These are phyloP conservation scores for Oryza glaberrima DNA, from an alignment of 176 grass and related monocot species.

Conservation along the genomic window DNA sequence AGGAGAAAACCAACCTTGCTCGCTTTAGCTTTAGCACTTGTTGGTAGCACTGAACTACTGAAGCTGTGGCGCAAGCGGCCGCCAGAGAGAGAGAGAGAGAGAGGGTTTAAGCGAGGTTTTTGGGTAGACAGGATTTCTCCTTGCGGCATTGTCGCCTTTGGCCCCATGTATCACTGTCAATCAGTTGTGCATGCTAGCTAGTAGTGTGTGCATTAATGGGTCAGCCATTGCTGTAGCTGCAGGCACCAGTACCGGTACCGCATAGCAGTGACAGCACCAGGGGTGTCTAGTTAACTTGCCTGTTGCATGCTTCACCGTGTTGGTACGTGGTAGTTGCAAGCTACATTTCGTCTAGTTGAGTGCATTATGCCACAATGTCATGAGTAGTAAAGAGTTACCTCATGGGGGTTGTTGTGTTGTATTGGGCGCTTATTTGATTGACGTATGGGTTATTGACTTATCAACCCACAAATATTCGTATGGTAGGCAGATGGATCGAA, in stretches of 20 bases:
- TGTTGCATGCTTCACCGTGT: not conserved
- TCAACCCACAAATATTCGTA: not conserved
- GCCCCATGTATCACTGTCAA: not conserved
- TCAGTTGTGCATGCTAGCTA: not conserved
- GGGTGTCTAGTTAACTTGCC: not conserved
- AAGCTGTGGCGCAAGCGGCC: not conserved
- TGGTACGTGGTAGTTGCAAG: not conserved
- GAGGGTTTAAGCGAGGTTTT: not conserved
- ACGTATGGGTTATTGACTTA: not conserved
- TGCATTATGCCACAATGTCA: not conserved
- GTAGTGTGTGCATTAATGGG: not conserved
- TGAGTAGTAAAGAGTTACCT: not conserved
- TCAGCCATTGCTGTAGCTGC: not conserved
- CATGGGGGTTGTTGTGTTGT: not conserved
- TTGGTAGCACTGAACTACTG: not conserved
- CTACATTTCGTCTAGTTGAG: not conserved
- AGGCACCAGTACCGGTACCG: not conserved
- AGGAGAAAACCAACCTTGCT: not conserved
- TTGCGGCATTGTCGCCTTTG: not conserved
- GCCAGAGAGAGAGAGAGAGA: not conserved
- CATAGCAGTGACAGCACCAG: not conserved
- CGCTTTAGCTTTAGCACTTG: not conserved
- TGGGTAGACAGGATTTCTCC: not conserved
- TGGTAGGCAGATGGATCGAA: not conserved
- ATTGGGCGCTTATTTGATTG: not conserved